Base-by-base conservation (phyloP, 768 basidiomycete species). In the Tylopilus sp. region DNA sequence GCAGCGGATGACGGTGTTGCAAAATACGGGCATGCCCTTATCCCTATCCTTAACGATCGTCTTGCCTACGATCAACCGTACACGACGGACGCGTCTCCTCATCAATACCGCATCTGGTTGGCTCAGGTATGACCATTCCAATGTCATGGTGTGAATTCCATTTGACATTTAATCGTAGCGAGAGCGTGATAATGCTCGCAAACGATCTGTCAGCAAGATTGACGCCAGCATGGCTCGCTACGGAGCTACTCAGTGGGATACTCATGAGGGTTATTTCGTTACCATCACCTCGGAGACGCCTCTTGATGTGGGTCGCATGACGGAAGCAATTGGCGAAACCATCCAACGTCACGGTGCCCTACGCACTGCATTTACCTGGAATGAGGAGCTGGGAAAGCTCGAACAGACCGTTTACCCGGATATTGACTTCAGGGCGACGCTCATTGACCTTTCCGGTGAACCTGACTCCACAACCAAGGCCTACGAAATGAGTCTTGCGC, bases 191-290 rank as follows among this genome's bases (percentile, higher is more conserved):
- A 69, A 69, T 43, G 59, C 65, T 42, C 61, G 65, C 36, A 67
- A 62, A 46, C 66, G 68, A 24, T 40, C 59, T 12, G 59, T 61
- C 17, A 67, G 55, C 44, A 64, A 65, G 48, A 67, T 69, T n/a
- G 64, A 67, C 16, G 52, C 62, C 28, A 66, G 45, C 26, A 69
- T 70, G 68, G 63, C 65, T 41, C 68, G 68, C 36, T 65, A 65
- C 19, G 65, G 68, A n/a, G 67, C 68, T 21, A 69, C 67, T 22
- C 67, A 68, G 13, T 69, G 67, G 65, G 67, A 67, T 36, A 67
- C 67, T 4, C 67, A 68, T 17, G 67, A 68, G 43, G 63, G 67
- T 29, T 60, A 57, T 50, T 56, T 63, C 8, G 50, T 60, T 33
- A 60, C 50, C 12, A 22, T 63, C 34, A 24, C 40, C 22, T 50